These are phyloP conservation scores for Colletotrichum filicis DNA, from an alignment of 2,329 filamentous ascomycete species.

Conservation along the genomic window DNA sequence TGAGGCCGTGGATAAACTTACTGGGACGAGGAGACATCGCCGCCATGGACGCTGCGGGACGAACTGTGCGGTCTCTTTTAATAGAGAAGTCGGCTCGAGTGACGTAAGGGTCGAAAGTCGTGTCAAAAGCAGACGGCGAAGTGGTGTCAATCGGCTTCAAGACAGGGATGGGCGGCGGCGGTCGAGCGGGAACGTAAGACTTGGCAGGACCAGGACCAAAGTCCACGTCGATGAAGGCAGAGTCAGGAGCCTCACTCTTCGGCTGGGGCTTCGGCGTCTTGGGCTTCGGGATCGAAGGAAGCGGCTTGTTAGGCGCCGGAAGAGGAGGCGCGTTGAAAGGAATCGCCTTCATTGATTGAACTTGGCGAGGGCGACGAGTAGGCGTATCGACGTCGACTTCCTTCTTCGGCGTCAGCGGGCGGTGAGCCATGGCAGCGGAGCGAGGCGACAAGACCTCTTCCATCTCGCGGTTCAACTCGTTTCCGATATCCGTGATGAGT, in stretches of 20 bases:
- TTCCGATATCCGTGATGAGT: constrained; percentile 29
- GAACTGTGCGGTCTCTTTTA: constrained; percentile 18
- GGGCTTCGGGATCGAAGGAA: constrained; percentile 15
- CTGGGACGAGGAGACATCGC: constrained; percentile 4
- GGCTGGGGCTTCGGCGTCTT: neutral
- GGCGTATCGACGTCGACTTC: constrained; percentile 16
- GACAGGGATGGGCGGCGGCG: neutral
- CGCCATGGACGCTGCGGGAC: constrained; percentile 13
- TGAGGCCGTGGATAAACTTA: neutral
- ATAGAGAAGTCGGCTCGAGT: constrained; percentile 24
- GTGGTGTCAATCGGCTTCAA: neutral
- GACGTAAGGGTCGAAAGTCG: constrained; percentile 1
- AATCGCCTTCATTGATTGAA: constrained; percentile 9
- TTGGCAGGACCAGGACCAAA: constrained; percentile 2
- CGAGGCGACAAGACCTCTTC: constrained; percentile 18
- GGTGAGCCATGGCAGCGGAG: neutral
- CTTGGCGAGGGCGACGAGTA: constrained; percentile 14
- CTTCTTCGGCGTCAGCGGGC: neutral
- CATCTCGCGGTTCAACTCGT: constrained; percentile 28
- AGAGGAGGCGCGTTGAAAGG: constrained; percentile 6
- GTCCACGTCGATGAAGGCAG: neutral
- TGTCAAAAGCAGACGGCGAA: neutral
- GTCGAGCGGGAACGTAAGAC: neutral
- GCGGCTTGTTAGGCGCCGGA: constrained; percentile 27
- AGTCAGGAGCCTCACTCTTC: neutral